Conservation (phyloP, 495 filamentous ascomycete species). For the Neurospora sp. region DNA sequence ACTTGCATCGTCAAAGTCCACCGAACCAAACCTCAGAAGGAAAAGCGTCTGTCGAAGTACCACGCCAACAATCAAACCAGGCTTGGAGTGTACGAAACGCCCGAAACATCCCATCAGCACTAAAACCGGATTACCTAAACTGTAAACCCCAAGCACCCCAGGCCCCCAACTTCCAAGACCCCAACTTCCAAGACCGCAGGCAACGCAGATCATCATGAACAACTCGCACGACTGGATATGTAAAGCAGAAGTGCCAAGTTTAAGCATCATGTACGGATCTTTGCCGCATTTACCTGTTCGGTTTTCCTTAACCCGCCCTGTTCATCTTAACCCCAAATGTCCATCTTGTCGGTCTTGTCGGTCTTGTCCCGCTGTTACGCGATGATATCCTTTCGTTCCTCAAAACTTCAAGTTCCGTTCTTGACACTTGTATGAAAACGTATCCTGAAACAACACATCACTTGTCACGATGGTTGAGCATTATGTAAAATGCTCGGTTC, state of each 20-base stretch:
- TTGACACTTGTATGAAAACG: too few relatives aligned
- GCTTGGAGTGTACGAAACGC: too few relatives aligned
- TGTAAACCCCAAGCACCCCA: neutral
- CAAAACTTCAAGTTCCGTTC: too few relatives aligned
- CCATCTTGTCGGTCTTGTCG: neutral
- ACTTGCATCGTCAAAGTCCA: too few relatives aligned
- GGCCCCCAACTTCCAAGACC: too few relatives aligned
- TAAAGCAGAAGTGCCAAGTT: neutral
- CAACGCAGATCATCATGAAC: neutral
- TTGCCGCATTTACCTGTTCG: neutral
- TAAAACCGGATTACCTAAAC: neutral
- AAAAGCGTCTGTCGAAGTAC: too few relatives aligned
- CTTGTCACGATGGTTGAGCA: neutral
- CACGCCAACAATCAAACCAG: too few relatives aligned
- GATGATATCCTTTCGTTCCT: neutral
- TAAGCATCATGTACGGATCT: neutral
- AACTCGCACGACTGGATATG: neutral
- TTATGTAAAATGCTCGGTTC: neutral
- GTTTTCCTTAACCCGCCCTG: neutral
- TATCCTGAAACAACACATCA: neutral
- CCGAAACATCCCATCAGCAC: neutral
- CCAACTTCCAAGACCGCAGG: neutral
- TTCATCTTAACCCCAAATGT: too few relatives aligned
- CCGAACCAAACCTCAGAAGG: too few relatives aligned
- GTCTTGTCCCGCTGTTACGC: neutral